A percentile compares a stretch with the other conserved stretches of the same genome.
These are phyloP conservation scores for Luzula sylvatica DNA, from an alignment of 176 grass and related monocot genomes.

Conservation along the genomic window DNA sequence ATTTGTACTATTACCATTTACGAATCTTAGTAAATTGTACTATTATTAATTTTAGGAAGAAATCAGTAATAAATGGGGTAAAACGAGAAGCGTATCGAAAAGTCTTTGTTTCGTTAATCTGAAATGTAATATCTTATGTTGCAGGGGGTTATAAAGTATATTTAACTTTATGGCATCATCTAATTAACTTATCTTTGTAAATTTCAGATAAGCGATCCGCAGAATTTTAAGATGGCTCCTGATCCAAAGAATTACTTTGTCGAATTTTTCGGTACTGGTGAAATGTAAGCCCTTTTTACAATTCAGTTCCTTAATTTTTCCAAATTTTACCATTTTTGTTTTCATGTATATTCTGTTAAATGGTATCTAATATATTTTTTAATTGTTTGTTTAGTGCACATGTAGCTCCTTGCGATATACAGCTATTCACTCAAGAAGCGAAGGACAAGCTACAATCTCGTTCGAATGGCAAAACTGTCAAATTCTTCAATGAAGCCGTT, in stretches of 20 bases:
- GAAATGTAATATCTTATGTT: too few relatives aligned
- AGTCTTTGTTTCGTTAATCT: too few relatives aligned
- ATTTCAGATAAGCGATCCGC: constrained; percentile 22
- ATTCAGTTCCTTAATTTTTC: neutral
- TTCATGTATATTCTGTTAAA: neutral
- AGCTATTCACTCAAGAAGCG: constrained; percentile 11
- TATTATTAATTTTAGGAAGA: too few relatives aligned
- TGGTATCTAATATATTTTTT: too few relatives aligned
- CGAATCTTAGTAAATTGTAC: too few relatives aligned
- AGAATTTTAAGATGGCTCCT: constrained; percentile 9
- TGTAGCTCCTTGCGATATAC: constrained; percentile 11
- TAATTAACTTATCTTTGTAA: neutral
- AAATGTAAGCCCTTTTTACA: constrained; percentile 20
- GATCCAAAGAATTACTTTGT: constrained; percentile 25
- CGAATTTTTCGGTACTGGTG: constrained; percentile 24
- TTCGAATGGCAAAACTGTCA: constrained; percentile 16
- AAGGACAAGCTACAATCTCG: constrained; percentile 18
- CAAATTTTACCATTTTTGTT: neutral
- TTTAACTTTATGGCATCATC: too few relatives aligned
- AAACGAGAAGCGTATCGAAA: too few relatives aligned
- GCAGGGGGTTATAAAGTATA: too few relatives aligned
- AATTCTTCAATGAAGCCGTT: constrained; percentile 13
- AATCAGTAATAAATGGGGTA: too few relatives aligned
- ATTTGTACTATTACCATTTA: too few relatives aligned
- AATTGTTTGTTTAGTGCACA: constrained; percentile 17